Conservation (phyloP, 2,329 filamentous ascomycete species). For the Trichoderma pleuroti region DNA sequence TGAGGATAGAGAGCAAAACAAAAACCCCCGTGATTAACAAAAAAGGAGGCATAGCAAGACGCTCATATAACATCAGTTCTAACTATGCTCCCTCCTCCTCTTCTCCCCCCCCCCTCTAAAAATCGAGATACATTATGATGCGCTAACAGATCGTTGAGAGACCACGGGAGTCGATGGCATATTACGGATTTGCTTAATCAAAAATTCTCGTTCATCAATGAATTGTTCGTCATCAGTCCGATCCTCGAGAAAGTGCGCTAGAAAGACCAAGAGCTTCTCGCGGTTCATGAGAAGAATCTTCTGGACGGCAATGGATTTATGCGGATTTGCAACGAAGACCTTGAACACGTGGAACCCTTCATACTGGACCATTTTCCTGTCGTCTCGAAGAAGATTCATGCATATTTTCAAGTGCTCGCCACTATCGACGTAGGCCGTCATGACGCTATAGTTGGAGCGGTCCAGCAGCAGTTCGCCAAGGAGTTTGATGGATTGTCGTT, state of each 20-base stretch:
- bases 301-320: constrained; percentile 95
- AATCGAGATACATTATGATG: constrained; percentile 17
- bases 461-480: constrained; percentile 93
- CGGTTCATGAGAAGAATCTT: constrained; percentile 96
- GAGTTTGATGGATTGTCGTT: constrained; percentile 95
- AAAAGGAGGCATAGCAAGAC: neutral
- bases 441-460: constrained; percentile 93
- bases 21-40: neutral
- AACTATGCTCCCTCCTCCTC: neutral
- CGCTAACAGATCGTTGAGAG: constrained; percentile 40
- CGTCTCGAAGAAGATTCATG: constrained; percentile 94
- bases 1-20: neutral
- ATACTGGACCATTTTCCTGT: constrained; percentile 98
- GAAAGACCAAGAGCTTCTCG: constrained; percentile 81
- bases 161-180: constrained; percentile 58
- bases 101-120: neutral
- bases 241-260: constrained; percentile 90
- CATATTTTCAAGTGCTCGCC: constrained; percentile 96
- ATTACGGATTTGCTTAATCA: constrained; percentile 87
- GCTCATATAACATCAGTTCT: constrained; percentile 7
- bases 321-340: constrained; percentile 97
- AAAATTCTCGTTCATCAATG: constrained; percentile 93
- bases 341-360: constrained; percentile 99
- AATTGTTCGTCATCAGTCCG: constrained; percentile 97
- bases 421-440: constrained; percentile 94